Base-by-base conservation (phyloP, 305 asterid genomes). In the Solanum hybrid region DNA sequence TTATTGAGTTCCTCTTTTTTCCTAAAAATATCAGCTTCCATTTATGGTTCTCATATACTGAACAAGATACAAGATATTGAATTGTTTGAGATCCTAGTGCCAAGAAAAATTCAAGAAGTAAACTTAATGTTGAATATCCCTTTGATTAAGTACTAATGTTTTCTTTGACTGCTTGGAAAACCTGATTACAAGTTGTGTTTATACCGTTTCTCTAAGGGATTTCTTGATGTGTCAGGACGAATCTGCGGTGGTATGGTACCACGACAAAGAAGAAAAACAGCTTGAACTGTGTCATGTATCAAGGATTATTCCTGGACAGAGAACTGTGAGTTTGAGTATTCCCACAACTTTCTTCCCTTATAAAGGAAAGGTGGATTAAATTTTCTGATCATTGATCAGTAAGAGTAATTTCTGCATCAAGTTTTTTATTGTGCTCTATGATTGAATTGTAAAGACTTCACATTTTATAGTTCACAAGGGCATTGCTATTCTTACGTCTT, bases 241-340 rank as follows among this genome's bases (percentile, higher is more conserved):
- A 90, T 91, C 98, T 89, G 91, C 93, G 37, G 90, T 97, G 94
- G 91, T 96, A 92, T 97, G 99, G 99, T 96, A 95, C 90, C 93
- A 94, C 82, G 98, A 98, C 40, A 95, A 93, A 92, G 96, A 95
- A 35, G 99, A 96, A 93, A 97, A 96, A 89, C 97, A 92, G 87
- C 98, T 97, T 69, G 97, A 95, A 87, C 91, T 97, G 77, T 92
- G 91, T 73, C 95, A 91, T 24, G 96, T 97, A 90, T 92, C 98
- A 85, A 92, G 92, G 92, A 96, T 97, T 88, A 93, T 97, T 90
- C 99, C 99, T 42, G 99, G 99, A 88, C 99, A 96, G 92, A 93
- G 99, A 90, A 97, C 99, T 90, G 99, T 97, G 92, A 97, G 99
- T 93, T 87, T 91, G 90, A 89, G 85, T 45, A 15, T 51, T 85